These are phyloP conservation scores for Ustilago curta DNA, from an alignment of 1,284 basidiomycete species.

Conservation along the genomic window DNA sequence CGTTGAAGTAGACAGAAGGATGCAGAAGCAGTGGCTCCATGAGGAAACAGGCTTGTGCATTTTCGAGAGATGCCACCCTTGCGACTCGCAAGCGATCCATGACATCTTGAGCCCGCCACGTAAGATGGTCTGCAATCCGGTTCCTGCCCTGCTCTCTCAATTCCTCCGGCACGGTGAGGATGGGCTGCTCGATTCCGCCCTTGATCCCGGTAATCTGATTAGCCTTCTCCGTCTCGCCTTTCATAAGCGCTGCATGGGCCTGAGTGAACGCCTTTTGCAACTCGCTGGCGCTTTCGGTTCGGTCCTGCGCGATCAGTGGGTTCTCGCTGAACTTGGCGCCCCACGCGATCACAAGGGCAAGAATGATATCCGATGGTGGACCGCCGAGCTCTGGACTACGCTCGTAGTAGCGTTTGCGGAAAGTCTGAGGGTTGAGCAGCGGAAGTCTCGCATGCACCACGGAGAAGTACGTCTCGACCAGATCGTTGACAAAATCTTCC, in stretches of 20 bases:
- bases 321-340: slow-evolving; percentile 92
- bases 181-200: slow-evolving; percentile 51
- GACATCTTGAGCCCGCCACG: slow-evolving; percentile 71
- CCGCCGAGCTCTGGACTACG: slow-evolving; percentile 42
- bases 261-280: slow-evolving; percentile 39
- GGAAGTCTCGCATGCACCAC: slow-evolving; percentile 57
- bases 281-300: slow-evolving; percentile 74
- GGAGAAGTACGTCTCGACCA: slow-evolving; percentile 58
- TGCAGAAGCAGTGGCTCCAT: slow-evolving; percentile 52
- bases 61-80: slow-evolving; percentile 81
- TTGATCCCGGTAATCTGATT: slow-evolving; percentile 48
- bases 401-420: slow-evolving; percentile 49
- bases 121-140: slow-evolving; percentile 80
- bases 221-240: slow-evolving; percentile 45
- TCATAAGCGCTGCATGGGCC: slow-evolving; percentile 41
- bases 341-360: slow-evolving; percentile 90
- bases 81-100: slow-evolving; percentile 85
- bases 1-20: slow-evolving; percentile 40
- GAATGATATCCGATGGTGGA: slow-evolving; percentile 76
- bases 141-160: slow-evolving; percentile 74
- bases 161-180: slow-evolving; percentile 47
- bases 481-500: slow-evolving; percentile 52
- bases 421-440: slow-evolving; percentile 50
- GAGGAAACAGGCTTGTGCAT: slow-evolving; percentile 72
- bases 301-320: slow-evolving; percentile 81